Evolutionary conservation across 768 basidiomycete species (phyloP).

Genomic region (Tubosaeta sp.): DNA sequence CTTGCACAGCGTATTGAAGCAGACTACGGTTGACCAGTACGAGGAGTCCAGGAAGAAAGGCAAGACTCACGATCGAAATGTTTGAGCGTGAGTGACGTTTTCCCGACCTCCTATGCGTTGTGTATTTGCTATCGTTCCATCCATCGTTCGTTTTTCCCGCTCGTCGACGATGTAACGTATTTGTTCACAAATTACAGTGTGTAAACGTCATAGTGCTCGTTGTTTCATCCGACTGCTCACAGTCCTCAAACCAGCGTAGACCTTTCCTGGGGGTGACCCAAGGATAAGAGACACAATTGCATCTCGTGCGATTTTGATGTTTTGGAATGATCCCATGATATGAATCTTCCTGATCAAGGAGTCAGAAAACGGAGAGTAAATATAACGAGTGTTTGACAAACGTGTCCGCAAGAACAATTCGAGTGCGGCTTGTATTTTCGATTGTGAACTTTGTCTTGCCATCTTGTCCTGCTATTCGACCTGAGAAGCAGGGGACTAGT

Average conservation of each 20-base stretch:
- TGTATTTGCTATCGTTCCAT: not conserved
- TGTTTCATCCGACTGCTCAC: constrained; percentile 93
- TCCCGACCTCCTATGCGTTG: not conserved
- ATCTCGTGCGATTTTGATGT: constrained; percentile 96
- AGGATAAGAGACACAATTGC: constrained; percentile 94
- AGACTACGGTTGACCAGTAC: constrained; percentile 49
- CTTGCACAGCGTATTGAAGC: constrained; percentile 42
- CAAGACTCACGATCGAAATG: constrained; percentile 14
- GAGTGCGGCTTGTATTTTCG: constrained; percentile 93
- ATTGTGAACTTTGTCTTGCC: constrained; percentile 99
- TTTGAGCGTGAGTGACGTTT: constrained; percentile 7
- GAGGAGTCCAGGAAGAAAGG: constrained; percentile 34
- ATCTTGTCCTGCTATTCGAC: constrained; percentile 97
- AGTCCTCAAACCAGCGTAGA: constrained; percentile 86
- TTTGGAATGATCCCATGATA: constrained; percentile 97
- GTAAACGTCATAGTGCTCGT: constrained; percentile 59
- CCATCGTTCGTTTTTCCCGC: constrained; percentile 2
- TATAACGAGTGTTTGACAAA: constrained; percentile 37
- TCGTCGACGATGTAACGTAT: constrained; percentile 8
- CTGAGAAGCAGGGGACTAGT: constrained; percentile 33
- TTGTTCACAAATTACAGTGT: constrained; percentile 5
- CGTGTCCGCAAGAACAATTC: constrained; percentile 99
- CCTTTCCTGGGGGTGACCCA: constrained; percentile 92
- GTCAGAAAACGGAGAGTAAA: constrained; percentile 5
- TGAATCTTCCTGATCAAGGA: constrained; percentile 77